A percentile compares a stretch with the other conserved stretches of the same genome.
Conservation (phyloP, 176 grass and related monocot genomes). For the Eragrostis nindensis region DNA sequence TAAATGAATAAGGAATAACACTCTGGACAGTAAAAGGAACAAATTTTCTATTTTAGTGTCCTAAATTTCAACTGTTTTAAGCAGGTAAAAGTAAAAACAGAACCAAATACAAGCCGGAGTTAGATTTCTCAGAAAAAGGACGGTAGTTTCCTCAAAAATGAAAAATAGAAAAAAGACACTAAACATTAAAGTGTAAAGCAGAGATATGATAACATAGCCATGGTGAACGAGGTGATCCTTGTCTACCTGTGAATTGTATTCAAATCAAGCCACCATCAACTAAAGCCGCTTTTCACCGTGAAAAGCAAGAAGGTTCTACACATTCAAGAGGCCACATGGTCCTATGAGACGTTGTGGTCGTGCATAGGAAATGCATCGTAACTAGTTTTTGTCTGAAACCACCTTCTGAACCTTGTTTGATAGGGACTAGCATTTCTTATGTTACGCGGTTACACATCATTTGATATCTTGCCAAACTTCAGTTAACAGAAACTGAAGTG, state of each 20-base stretch:
- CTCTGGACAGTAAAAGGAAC: background rate
- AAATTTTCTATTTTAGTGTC: background rate
- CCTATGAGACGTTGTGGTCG: constrained; percentile 23
- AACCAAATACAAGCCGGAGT: background rate
- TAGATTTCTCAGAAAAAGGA: background rate
- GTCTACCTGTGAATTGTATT: constrained; percentile 34
- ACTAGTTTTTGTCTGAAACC: background rate
- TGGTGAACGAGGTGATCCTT: background rate
- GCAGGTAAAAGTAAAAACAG: background rate
- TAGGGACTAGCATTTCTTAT: constrained; percentile 28
- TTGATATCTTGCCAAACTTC: constrained; percentile 24
- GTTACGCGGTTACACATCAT: background rate
- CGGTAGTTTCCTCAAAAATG: background rate
- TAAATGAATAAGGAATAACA: background rate
- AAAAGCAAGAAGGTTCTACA: constrained; percentile 49
- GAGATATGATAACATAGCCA: background rate
- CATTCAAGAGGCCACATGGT: constrained; percentile 33
- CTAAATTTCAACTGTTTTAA: background rate
- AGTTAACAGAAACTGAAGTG: background rate
- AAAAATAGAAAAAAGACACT: too few relatives aligned
- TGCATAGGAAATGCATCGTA: constrained; percentile 25
- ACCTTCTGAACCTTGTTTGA: constrained; percentile 21
- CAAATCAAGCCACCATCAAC: background rate
- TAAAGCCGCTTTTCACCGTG: constrained; percentile 33
- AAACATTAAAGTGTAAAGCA: background rate